Base-by-base conservation (phyloP, 768 basidiomycete genomes). In the Tylopilus sp. region DNA sequence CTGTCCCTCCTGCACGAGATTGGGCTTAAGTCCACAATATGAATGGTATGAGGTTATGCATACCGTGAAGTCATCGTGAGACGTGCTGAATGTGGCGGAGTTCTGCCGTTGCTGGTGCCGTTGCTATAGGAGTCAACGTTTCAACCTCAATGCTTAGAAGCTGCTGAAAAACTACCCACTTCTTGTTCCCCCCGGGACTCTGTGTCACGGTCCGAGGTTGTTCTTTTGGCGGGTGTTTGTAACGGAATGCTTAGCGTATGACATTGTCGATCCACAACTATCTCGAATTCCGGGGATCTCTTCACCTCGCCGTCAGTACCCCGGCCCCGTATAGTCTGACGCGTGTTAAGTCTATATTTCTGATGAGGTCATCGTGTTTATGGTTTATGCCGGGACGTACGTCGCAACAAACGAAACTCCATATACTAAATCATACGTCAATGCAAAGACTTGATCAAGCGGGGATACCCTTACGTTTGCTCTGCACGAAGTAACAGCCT, bases 391-490 rank as follows among this genome's bases (percentile, higher is more conserved):
- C 39, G 30, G 39, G 4, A 69, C 79, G 46, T 60, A 83, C 81
- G 84, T 81, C 35, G 84, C 82, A 62, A 86, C 70, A 65, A 83
- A 75, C n/a, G 83, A 85, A 44, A 81, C 77, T 0, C 76, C 79
- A 55, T 85, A 82, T n/a, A 84, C 82, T 83, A 49, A 28, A 43
- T 25, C 11, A 51, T 25, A 43, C 25, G 44, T 40, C 42, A 53
- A 42, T 47, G 42, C 33, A 38, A 25, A 15, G 55, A 17, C 22
- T 22, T 7, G n/a, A 17, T 40, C 18, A 15, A n/a, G 40, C n/a
- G 31, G 41, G 6, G 22, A 22, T 35, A 3, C 23, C 65, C 83
- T 57, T 61, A 85, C 85, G 57, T 71, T 87, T 88, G 64, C 79
- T 82, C 31, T 86, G 65, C 44, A 82, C 73, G 53, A 88, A 85